phyloP scores from a whole-genome alignment of 2,329 filamentous ascomycete species.

The Trichoderma semiorbis region DNA sequence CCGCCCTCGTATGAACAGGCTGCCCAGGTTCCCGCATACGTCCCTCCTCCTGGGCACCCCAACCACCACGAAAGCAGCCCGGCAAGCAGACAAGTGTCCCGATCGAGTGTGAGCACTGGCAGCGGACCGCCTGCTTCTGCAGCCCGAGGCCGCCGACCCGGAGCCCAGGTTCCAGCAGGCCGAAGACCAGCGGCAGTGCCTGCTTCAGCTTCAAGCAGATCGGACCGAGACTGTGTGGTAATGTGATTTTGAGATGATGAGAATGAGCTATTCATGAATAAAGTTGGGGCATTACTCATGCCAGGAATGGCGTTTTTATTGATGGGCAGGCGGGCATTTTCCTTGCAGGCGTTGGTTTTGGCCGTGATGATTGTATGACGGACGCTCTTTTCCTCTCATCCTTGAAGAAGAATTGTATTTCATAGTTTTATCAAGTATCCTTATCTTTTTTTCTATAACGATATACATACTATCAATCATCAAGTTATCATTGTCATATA shows the following conservation, averaged over 20 bases:
- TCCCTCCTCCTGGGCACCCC: slow-evolving; percentile 50
- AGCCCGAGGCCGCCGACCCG: slow-evolving; percentile 19
- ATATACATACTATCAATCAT: neutral
- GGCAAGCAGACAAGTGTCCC: slow-evolving; percentile 2
- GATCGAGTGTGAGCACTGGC: neutral
- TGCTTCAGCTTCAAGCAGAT: slow-evolving; percentile 23
- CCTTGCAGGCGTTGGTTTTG: neutral
- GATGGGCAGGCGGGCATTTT: neutral
- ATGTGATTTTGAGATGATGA: slow-evolving; percentile 37
- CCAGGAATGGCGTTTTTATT: neutral
- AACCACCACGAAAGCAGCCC: slow-evolving; percentile 43
- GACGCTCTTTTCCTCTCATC: neutral
- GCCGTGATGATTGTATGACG: neutral
- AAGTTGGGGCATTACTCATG: neutral
- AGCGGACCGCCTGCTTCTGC: neutral
- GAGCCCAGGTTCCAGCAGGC: slow-evolving; percentile 24
- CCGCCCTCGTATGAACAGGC: slow-evolving; percentile 59
- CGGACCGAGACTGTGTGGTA: slow-evolving; percentile 42
- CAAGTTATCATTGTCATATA: neutral
- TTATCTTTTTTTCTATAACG: neutral
- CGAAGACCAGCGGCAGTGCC: slow-evolving; percentile 23
- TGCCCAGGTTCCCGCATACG: slow-evolving; percentile 48
- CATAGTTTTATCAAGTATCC: neutral
- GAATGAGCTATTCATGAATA: neutral
- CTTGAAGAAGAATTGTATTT: neutral